These are phyloP conservation scores for Talaromyces sp. DNA, from an alignment of 2,329 filamentous ascomycete species.

Conservation along the genomic window DNA sequence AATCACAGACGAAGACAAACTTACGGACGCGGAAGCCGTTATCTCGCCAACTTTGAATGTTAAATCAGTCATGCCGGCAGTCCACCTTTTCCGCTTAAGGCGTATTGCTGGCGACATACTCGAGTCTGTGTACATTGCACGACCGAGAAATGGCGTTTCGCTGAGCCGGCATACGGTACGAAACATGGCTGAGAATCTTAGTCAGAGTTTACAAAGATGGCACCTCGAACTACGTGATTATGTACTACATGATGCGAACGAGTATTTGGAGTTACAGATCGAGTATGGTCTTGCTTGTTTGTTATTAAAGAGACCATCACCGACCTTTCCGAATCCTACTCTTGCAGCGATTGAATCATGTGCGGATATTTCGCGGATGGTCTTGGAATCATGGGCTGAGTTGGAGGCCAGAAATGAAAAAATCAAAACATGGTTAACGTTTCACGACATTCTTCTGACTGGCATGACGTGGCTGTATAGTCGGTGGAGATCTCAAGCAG, in stretches of 20 bases:
- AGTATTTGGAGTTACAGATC: not conserved
- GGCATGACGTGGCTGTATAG: conserved; percentile 6
- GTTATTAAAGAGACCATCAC: not conserved
- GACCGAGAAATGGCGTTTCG: not conserved
- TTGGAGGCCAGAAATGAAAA: not conserved
- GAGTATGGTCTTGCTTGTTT: conserved; percentile 1
- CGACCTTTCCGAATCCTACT: not conserved
- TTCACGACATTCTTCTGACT: not conserved
- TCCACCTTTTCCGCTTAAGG: conserved; percentile 1
- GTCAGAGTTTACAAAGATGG: not conserved
- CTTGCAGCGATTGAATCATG: not conserved
- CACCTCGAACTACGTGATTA: not conserved
- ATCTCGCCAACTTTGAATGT: not conserved
- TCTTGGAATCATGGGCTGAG: conserved; percentile 5
- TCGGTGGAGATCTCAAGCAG: conserved; percentile 1
- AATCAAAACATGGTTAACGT: not conserved
- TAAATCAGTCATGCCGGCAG: not conserved
- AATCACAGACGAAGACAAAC: conserved; percentile 2
- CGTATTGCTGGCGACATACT: not conserved
- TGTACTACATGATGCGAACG: not conserved
- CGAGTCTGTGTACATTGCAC: conserved; percentile 6
- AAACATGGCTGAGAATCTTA: conserved; percentile 1
- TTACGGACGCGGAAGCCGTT: not conserved
- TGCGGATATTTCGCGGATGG: not conserved
- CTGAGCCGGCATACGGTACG: not conserved